Base-by-base conservation (phyloP, 805 yeast genomes). In the Priceomyces haplophilus region DNA sequence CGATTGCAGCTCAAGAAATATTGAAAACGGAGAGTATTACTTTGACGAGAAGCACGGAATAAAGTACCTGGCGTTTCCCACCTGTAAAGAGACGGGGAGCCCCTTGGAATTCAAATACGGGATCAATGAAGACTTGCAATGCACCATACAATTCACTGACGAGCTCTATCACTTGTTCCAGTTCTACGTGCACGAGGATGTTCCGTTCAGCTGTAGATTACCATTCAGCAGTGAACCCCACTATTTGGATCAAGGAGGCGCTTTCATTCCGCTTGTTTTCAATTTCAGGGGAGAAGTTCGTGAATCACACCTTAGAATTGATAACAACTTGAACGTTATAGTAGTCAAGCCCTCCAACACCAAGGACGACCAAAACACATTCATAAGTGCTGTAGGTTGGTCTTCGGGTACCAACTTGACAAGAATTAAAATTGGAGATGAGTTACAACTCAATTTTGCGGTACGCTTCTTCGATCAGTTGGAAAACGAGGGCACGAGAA, bases 161-260 rank as follows among this genome's bases (percentile, higher is more conserved):
- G 83, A 81, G 50, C 53, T 79, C 32, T 85, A 76, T 56, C 93
- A 85, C 55, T 58, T 85, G 45, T 82, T 85, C 59, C 91, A 85
- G 63, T 66, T 85, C 37, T 85, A 85, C 56, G 66, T 85, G 34
- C 93, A 85, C 59, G 84, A 85, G 56, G 93, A 85, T 57, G 80
- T 76, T 7, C 93, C 93, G 21, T 79, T 81, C 55, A 75, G 85
- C 37, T 85, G 93, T 59, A 67, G 83, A 42, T 50, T 83, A 7
- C 84, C 85, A 3, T 59, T 78, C 37, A 65, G 73, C 44, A 63
- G 75, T 15, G 72, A 66, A 37, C 65, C 65, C 29, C 63, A 67
- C 42, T 64, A 68, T 33, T 65, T 73, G 27, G 72, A 64, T 41
- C 60, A 63, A 50, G 72, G 72, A 5, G 73, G 73, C 2, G 76